Conservation (phyloP, 2,329 filamentous ascomycete species). For the Colletotrichum sp. region DNA sequence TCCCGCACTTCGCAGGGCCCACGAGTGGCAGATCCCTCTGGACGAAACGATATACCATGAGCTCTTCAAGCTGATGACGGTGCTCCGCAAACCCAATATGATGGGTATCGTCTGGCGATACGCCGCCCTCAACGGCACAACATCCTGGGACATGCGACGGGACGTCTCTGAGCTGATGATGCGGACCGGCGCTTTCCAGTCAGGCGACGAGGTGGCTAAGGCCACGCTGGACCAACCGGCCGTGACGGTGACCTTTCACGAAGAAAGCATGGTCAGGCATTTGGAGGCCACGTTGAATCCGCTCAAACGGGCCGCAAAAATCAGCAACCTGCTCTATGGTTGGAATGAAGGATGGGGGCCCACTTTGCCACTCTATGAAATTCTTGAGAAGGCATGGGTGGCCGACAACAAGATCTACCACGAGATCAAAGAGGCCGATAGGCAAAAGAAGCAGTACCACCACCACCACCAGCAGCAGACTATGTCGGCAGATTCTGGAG, state of each 20-base stretch:
- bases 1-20: constrained; percentile 31
- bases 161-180: constrained; percentile 16
- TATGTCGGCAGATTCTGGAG: neutral
- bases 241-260: neutral
- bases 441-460: neutral
- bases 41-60: constrained; percentile 37
- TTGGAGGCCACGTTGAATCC: neutral
- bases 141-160: constrained; percentile 31
- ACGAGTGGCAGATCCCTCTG: constrained; percentile 24
- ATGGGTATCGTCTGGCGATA: constrained; percentile 37
- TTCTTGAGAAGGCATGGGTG: neutral
- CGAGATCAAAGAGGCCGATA: neutral
- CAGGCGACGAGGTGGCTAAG: neutral
- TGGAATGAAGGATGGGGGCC: neutral
- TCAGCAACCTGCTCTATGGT: neutral
- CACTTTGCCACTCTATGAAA: neutral
- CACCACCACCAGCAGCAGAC: neutral
- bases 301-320: neutral
- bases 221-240: neutral
- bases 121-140: constrained; percentile 28
- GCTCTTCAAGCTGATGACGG: constrained; percentile 42
- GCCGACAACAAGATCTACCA: neutral
- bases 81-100: constrained; percentile 32
- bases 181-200: neutral
- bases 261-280: neutral